Base-by-base conservation (phyloP, 192 early-diverging fungal species). In the Pilaira anomala region DNA sequence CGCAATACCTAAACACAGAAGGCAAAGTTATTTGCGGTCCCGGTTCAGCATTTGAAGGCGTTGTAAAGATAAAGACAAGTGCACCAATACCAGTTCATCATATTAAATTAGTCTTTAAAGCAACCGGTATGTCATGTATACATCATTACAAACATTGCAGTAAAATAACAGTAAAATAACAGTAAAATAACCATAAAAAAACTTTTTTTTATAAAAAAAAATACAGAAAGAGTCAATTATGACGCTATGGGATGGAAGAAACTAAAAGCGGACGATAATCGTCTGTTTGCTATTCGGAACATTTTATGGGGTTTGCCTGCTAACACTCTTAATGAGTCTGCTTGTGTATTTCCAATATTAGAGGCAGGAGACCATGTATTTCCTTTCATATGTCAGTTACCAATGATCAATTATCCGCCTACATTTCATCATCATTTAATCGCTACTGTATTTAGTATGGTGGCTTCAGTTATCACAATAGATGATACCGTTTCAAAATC, bases 51-150 rank as follows among this genome's bases (percentile, higher is more conserved):
- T 46, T 67, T 29, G 49, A 48, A 24, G 69, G 69, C 6, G 40
- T 50, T 18, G 69, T 71, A 13, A 52, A 39, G 16, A 7, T 71
- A 4, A 45, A 65, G 19, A 33, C 65, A 7, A 24, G n/a, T 22
- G 18, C 30, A 45, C 48, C 63, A 18, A 44, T 66, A 7, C 19
- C 56, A 18, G 63, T 63, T 18, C 63, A 61, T 29, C 57, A 66
- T 49, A 12, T 71, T 4, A 64, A 65, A 24, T 40, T 71, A 5
- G 48, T 71, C 3, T 55, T 71, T 48, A 58, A 60, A 30, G 63
- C 70, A 36, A 44, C 63, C 29, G 64, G 70, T 72, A 42, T 39
- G 52, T 25, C 16, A 49, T 29, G 2, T 16, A 8, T 18, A n/a
- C 5, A 30, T 30, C 2, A 1, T n/a, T 53, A 29, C n/a, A 12